These are phyloP conservation scores for Kockiozyma suomiensis DNA, from an alignment of 805 yeast species.

Conservation along the genomic window DNA sequence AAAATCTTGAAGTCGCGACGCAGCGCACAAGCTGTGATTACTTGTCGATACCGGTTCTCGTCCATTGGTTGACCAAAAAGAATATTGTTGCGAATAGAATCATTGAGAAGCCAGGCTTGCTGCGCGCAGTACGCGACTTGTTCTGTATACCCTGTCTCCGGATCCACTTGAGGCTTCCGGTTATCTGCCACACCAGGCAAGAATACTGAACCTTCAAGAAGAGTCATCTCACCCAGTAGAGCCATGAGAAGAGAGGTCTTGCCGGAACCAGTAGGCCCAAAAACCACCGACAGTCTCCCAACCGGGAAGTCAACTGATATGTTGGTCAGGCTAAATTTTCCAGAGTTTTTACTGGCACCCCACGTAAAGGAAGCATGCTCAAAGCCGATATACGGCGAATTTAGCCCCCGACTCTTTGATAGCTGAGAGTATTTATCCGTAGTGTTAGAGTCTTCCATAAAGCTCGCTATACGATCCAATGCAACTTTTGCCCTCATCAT, in stretches of 20 bases:
- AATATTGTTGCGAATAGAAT: constrained; percentile 81
- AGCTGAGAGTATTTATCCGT: constrained; percentile 76
- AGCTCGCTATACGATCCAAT: constrained; percentile 73
- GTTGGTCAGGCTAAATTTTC: constrained; percentile 66
- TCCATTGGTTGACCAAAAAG: constrained; percentile 79
- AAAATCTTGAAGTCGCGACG: constrained; percentile 82
- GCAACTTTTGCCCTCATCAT: constrained; percentile 85
- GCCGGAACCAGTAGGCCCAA: constrained; percentile 89
- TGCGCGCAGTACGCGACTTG: constrained; percentile 50
- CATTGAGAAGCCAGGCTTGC: constrained; percentile 93
- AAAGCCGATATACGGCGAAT: constrained; percentile 68
- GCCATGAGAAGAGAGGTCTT: constrained; percentile 83
- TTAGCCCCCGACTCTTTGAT: constrained; percentile 52
- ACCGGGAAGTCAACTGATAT: constrained; percentile 62
- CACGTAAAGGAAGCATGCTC: constrained; percentile 75
- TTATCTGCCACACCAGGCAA: constrained; percentile 71
- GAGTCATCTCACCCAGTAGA: constrained; percentile 78
- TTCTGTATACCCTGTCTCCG: constrained; percentile 79
- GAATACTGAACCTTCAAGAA: constrained; percentile 60
- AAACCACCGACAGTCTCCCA: constrained; percentile 74
- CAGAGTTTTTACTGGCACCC: constrained; percentile 51
- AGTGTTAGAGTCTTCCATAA: constrained; percentile 69
- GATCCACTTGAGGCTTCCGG: constrained; percentile 67
- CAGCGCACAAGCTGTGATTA: constrained; percentile 85
- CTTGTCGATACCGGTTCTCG: constrained; percentile 72